These are phyloP conservation scores for Daldinia bambusicola DNA, from an alignment of 495 filamentous ascomycete species.

Conservation along the genomic window DNA sequence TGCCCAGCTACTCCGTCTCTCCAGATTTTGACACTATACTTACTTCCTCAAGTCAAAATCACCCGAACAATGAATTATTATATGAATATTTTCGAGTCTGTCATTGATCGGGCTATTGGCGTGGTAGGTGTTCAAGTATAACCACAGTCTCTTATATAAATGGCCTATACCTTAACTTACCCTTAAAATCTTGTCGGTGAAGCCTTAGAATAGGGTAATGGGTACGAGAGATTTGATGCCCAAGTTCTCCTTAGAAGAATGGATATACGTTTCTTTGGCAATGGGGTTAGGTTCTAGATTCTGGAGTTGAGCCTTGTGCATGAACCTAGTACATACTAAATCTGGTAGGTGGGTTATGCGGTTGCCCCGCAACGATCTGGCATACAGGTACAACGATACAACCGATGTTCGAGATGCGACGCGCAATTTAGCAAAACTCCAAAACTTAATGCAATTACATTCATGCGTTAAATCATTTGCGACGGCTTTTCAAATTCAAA, in stretches of 20 bases:
- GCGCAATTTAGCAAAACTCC: neutral
- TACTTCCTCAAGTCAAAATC: too few species aligned
- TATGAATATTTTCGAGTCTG: too few species aligned
- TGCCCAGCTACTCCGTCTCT: too few species aligned
- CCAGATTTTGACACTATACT: too few species aligned
- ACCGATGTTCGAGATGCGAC: slow-evolving; percentile 16
- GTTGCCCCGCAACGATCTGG: slow-evolving; percentile 37
- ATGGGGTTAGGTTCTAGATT: neutral
- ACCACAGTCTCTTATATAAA: neutral
- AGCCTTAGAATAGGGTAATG: neutral
- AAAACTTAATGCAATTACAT: slow-evolving; percentile 14
- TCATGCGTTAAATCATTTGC: slow-evolving; percentile 1
- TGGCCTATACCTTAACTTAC: neutral
- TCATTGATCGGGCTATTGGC: too few species aligned
- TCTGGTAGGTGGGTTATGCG: slow-evolving; percentile 26
- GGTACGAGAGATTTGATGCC: neutral
- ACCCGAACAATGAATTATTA: too few species aligned
- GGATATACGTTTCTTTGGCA: neutral
- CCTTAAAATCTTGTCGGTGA: neutral
- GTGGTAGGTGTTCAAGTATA: neutral
- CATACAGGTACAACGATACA: slow-evolving; percentile 15
- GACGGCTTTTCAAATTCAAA: neutral
- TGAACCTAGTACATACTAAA: slow-evolving; percentile 19
- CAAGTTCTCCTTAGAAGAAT: neutral
- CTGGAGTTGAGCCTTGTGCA: neutral